These are phyloP conservation scores for Boletus coccyginus DNA, from an alignment of 768 basidiomycete species.

Conservation along the genomic window DNA sequence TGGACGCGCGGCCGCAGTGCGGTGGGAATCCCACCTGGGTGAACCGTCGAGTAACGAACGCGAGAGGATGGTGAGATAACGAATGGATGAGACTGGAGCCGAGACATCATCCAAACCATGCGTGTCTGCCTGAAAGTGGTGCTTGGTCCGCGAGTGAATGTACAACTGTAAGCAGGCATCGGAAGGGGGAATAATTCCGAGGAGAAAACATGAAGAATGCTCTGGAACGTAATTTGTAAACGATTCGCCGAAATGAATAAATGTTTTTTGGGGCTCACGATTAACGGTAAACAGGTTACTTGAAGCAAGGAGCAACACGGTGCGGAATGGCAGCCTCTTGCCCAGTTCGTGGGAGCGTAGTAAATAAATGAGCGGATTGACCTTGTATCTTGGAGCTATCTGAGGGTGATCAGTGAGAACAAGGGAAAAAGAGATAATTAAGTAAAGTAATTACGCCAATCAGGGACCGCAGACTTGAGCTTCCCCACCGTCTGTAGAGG, in stretches of 20 bases:
- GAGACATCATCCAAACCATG: slow-evolving; percentile 16
- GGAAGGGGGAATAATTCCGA: slow-evolving; percentile 35
- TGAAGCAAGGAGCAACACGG: slow-evolving; percentile 42
- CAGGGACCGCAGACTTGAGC: slow-evolving; percentile 30
- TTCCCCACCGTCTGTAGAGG: slow-evolving; percentile 25
- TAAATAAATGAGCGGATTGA: slow-evolving; percentile 38
- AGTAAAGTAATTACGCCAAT: slow-evolving; percentile 25
- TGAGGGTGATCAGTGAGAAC: not conserved
- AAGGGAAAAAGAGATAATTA: not conserved
- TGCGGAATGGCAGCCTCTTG: slow-evolving; percentile 43
- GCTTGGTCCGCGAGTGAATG: slow-evolving; percentile 27
- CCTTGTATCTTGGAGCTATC: slow-evolving; percentile 16
- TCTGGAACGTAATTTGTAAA: slow-evolving; percentile 35
- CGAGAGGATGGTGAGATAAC: slow-evolving; percentile 59
- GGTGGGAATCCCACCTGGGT: slow-evolving; percentile 28
- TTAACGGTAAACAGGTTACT: slow-evolving; percentile 47
- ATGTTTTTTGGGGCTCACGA: slow-evolving; percentile 43
- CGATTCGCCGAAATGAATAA: not conserved
- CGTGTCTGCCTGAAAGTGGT: slow-evolving; percentile 34
- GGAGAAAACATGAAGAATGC: slow-evolving; percentile 55
- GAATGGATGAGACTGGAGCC: slow-evolving; percentile 50
- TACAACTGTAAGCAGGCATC: slow-evolving; percentile 43
- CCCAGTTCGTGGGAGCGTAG: slow-evolving; percentile 46
- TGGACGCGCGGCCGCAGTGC: slow-evolving; percentile 18
- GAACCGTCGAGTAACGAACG: slow-evolving; percentile 43